Evolutionary conservation across 306 rosid genomes (phyloP).

Genomic region (Gastrolobium bilobum): DNA sequence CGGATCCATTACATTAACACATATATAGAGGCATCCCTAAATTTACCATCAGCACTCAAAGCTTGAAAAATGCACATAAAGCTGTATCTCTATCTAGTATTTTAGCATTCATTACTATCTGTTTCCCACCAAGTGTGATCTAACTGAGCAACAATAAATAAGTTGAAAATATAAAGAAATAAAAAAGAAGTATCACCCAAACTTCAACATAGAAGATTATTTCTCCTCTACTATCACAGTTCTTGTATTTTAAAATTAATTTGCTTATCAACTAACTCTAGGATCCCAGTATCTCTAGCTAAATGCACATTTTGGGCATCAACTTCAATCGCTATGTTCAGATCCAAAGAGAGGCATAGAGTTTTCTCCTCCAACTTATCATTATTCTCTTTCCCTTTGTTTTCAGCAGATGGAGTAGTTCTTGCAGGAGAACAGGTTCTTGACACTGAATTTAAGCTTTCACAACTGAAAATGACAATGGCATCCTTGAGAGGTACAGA

Average conservation of each 20-base stretch:
- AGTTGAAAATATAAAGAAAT: conserved; percentile 1
- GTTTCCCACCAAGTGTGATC: conserved; percentile 26
- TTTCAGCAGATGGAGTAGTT: conserved; percentile 32
- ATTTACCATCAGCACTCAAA: too few relatives aligned
- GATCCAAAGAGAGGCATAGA: conserved; percentile 57
- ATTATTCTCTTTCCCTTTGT: conserved; percentile 40
- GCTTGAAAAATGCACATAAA: conserved; percentile 22
- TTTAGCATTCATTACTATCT: conserved; percentile 20
- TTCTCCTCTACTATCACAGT: neutral
- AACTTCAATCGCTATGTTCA: conserved; percentile 64
- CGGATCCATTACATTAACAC: too few relatives aligned
- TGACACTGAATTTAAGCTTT: conserved; percentile 44
- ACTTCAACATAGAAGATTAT: neutral
- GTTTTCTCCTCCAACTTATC: conserved; percentile 34
- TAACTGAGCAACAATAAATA: conserved; percentile 32
- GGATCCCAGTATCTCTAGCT: conserved; percentile 43
- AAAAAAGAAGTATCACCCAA: conserved; percentile 37
- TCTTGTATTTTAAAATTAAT: conserved; percentile 53
- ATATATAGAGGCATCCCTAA: too few relatives aligned
- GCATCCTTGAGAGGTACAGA: conserved; percentile 64
- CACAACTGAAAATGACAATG: conserved; percentile 64
- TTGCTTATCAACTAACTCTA: conserved; percentile 64
- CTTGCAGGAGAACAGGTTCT: conserved; percentile 28
- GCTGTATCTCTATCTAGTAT: neutral
- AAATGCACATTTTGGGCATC: conserved; percentile 9